Percentiles rank a stretch among this genome's conserved stretches.
These are phyloP conservation scores for Melampsora larici-populina DNA, from an alignment of 1,284 basidiomycete genomes.

Conservation along the genomic window DNA sequence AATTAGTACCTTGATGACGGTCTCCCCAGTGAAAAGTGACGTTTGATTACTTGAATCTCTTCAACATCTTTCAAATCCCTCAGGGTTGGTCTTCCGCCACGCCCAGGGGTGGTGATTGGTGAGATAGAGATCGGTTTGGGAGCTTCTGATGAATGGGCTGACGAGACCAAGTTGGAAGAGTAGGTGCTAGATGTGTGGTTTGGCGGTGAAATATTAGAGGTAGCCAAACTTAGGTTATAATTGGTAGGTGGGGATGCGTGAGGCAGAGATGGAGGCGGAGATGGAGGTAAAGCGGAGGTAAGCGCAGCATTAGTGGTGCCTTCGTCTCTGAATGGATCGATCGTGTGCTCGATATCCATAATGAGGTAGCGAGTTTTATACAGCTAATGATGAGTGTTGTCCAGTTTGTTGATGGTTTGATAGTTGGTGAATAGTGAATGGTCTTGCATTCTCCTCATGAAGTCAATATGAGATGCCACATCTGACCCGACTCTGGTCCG, in stretches of 20 bases:
- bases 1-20: not conserved
- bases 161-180: conserved; percentile 2
- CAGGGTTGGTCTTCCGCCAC: conserved; percentile 37
- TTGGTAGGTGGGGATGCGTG: conserved; percentile 12
- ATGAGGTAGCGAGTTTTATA: not conserved
- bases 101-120: conserved; percentile 32
- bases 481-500: too few relatives aligned
- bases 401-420: too few relatives aligned
- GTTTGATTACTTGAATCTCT: conserved; percentile 24
- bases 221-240: conserved; percentile 3
- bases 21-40: not conserved
- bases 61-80: conserved; percentile 41
- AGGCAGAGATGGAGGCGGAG: conserved; percentile 8
- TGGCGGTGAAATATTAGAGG: conserved; percentile 20
- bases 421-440: too few relatives aligned
- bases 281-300: not conserved
- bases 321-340: conserved; percentile 36
- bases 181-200: conserved; percentile 15
- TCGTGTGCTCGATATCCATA: conserved; percentile 5
- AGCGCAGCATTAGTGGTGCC: not conserved
- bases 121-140: conserved; percentile 21
- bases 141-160: not conserved
- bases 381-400: not conserved
- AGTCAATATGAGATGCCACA: too few relatives aligned
- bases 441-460: too few relatives aligned